These are phyloP conservation scores for Pycnococcus provasolii DNA, from an alignment of 139 green algal genomes.

Conservation along the genomic window DNA sequence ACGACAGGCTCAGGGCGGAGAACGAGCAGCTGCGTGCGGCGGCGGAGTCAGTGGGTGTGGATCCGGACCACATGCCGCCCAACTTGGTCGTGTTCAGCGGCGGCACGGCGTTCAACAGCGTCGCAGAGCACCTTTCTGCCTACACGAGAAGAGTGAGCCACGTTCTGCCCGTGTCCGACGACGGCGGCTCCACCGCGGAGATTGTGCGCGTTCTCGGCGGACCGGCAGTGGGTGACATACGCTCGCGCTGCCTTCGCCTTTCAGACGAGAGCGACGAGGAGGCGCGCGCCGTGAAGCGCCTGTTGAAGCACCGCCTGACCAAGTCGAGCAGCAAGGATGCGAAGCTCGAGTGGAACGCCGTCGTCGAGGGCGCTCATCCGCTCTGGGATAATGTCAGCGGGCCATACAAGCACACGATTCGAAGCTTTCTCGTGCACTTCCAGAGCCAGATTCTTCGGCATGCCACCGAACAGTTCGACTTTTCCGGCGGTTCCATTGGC, in stretches of 20 bases:
- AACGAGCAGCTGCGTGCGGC: too few relatives aligned
- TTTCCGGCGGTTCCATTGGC: conserved; percentile 78
- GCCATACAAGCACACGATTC: conserved; percentile 96
- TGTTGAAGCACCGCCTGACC: conserved; percentile 79
- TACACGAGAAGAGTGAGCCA: conserved; percentile 76
- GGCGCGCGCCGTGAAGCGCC: conserved; percentile 59
- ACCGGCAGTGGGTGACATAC: conserved; percentile 93
- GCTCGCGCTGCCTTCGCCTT: conserved; percentile 83
- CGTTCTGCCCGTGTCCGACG: conserved; percentile 91
- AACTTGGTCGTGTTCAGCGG: conserved; percentile 79
- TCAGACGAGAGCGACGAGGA: conserved; percentile 76
- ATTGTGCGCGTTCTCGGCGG: conserved; percentile 94
- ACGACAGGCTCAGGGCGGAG: too few relatives aligned
- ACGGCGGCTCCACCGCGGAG: conserved; percentile 91
- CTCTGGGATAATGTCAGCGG: conserved; percentile 85
- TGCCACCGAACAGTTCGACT: conserved; percentile 72
- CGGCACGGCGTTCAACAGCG: conserved; percentile 94
- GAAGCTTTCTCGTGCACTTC: conserved; percentile 93
- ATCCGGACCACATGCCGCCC: background rate
- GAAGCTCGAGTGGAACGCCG: conserved; percentile 59
- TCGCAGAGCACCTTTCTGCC: conserved; percentile 59
- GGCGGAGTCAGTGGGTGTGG: too few relatives aligned
- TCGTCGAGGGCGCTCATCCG: conserved; percentile 81
- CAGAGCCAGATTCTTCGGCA: conserved; percentile 58
- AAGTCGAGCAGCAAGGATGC: conserved; percentile 27